Percentiles rank a stretch among this genome's conserved stretches.
phyloP scores from a whole-genome alignment of 345 rosid species.

The Draba incana region DNA sequence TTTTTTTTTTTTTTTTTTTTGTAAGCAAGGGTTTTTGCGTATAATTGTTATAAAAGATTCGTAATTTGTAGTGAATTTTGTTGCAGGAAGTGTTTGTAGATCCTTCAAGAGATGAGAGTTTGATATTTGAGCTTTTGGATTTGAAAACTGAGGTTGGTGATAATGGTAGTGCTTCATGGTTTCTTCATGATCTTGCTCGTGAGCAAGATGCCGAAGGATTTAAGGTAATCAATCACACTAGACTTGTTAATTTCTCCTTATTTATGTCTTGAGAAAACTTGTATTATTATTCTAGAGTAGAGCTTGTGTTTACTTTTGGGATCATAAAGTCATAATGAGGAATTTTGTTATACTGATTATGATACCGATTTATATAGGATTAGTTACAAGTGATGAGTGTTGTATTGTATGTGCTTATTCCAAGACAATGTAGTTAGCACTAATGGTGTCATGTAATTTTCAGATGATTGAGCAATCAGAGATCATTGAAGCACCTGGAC shows the following conservation, averaged over 20 bases:
- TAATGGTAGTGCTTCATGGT: slow-evolving; percentile 70
- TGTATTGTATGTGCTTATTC: too few relatives aligned
- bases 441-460: slow-evolving; percentile 10
- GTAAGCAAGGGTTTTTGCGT: not conserved
- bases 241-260: not conserved
- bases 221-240: slow-evolving; percentile 49
- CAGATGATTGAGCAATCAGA: slow-evolving; percentile 77
- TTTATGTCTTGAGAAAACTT: not conserved
- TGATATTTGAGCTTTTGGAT: slow-evolving; percentile 65
- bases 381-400: too few relatives aligned
- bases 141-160: slow-evolving; percentile 67
- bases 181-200: slow-evolving; percentile 68
- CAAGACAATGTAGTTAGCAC: not conserved
- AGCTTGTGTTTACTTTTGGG: too few relatives aligned
- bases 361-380: too few relatives aligned
- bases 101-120: slow-evolving; percentile 79
- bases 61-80: slow-evolving; percentile 3
- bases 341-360: too few relatives aligned
- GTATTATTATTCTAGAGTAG: too few relatives aligned
- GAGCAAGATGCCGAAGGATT: slow-evolving; percentile 76
- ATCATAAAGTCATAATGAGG: too few relatives aligned
- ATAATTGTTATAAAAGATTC: not conserved
- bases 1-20: not conserved
- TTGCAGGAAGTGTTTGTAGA: slow-evolving; percentile 79
- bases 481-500: slow-evolving; percentile 57